A percentile compares a stretch with the other conserved stretches of the same genome.
Evolutionary conservation across 2,329 filamentous ascomycete species (phyloP).

Genomic region (Fusarium sp.): DNA sequence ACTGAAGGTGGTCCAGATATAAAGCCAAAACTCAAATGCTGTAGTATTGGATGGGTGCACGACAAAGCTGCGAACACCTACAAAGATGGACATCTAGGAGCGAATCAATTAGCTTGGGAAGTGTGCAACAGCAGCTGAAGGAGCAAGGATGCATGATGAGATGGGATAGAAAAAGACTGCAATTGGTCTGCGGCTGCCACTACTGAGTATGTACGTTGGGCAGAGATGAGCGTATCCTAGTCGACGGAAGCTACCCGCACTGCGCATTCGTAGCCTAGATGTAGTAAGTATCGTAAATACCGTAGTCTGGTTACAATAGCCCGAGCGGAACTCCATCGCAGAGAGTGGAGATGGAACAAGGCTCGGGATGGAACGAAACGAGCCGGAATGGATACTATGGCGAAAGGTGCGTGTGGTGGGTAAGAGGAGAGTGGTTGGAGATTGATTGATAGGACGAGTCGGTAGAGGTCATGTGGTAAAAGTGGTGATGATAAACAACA

Average conservation of each 20-base stretch:
- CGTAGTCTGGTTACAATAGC: constrained; percentile 5
- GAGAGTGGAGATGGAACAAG: constrained; percentile 36
- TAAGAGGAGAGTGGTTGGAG: constrained; percentile 10
- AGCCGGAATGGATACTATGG: constrained; percentile 15
- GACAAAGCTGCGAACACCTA: constrained; percentile 31
- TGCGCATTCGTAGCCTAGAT: not conserved
- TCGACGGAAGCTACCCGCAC: constrained; percentile 27
- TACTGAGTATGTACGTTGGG: constrained; percentile 14
- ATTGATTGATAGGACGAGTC: constrained; percentile 29
- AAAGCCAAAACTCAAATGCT: constrained; percentile 24
- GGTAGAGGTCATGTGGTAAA: constrained; percentile 41
- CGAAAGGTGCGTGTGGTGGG: constrained; percentile 24
- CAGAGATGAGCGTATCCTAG: constrained; percentile 14
- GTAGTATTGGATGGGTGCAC: constrained; percentile 11
- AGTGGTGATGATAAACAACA: constrained; percentile 36
- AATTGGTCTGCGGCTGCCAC: constrained; percentile 32
- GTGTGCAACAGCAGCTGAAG: constrained; percentile 14
- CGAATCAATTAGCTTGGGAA: constrained; percentile 14
- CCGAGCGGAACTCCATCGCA: constrained; percentile 31
- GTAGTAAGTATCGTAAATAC: not conserved
- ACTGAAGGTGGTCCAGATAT: constrained; percentile 13
- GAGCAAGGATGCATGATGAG: constrained; percentile 24
- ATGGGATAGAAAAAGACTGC: constrained; percentile 10
- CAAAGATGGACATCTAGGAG: constrained; percentile 8
- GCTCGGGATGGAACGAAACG: constrained; percentile 37